Evolutionary conservation across 371 early-diverging fungal species (phyloP), one percentile per base, ranked within the genome.

Genomic region (Mortierella sp.): DNA sequence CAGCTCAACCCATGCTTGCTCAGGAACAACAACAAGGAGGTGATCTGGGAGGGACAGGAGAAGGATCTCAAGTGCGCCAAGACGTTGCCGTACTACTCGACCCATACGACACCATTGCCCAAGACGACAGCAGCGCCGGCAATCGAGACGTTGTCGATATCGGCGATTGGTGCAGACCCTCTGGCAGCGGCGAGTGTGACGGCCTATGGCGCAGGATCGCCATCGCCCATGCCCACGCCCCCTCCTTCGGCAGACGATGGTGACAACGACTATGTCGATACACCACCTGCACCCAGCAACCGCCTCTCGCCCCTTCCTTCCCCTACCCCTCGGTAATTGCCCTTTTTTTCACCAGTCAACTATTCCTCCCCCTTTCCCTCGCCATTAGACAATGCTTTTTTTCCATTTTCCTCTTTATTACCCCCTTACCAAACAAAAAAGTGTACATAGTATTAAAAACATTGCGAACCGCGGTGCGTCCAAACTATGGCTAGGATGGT

Each of bases 1-100:
- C 74, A 87, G 27, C 88, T 93, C 21, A 92, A 92, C 11, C 83
- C 87, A 32, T 92, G 93, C 74, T 73, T 87, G 38, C 88, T 90
- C 24, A 54, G 77, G 49, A 85, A 85, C 70, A 82, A 80, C 68
- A 75, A 76, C 54, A 76, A 79, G 35, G 86, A 85, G 32, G 82
- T 85, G 46, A 46, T 85, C 43, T 85, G 86, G 86, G 86, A 85
- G 29, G 86, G 86, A 12, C 86, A 85, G 54, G 86, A 85, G 77
- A 85, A 79, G 72, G 75, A 85, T 51, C 82, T 85, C 72, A 85
- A 85, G 71, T 85, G 86, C 38, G 78, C 86, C 27, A 85, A 85
- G 80, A 85, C 86, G 1, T 74, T 74, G 41, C 86, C 86, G 3
- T 85, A 85, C 35, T 85, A 85, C 49, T 85, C 86, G 21, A 85